Conservation (phyloP, 768 basidiomycete genomes). For the Melanogaster broomeanus region DNA sequence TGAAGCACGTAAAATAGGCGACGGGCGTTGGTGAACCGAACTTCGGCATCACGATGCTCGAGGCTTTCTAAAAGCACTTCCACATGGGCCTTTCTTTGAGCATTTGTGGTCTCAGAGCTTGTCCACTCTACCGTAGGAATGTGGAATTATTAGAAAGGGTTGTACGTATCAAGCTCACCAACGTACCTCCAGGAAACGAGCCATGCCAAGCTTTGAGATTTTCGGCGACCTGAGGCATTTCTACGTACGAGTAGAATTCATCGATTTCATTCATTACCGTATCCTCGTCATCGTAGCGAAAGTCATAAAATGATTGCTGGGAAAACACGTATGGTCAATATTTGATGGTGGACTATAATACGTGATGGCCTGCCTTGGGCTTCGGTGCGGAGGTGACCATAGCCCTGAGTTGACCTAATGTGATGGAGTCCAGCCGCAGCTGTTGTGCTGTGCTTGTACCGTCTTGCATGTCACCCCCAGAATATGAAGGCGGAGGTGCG, state of each 20-base stretch:
- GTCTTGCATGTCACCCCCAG: conserved; percentile 33
- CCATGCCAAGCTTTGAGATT: conserved; percentile 88
- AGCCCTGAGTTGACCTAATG: conserved; percentile 76
- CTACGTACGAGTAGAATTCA: conserved; percentile 97
- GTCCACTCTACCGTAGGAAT: conserved; percentile 69
- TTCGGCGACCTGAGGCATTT: conserved; percentile 88
- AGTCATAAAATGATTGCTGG: conserved; percentile 88
- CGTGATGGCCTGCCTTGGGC: conserved; percentile 58
- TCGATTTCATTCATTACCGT: conserved; percentile 95
- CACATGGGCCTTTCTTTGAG: conserved; percentile 70
- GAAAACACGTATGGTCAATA: conserved; percentile 22
- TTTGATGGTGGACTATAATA: conserved; percentile 7
- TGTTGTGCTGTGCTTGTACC: conserved; percentile 32
- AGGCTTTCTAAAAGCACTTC: conserved; percentile 83
- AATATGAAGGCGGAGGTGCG: conserved; percentile 27
- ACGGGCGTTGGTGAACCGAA: conserved; percentile 84
- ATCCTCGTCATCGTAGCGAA: conserved; percentile 94
- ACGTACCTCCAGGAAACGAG: conserved; percentile 74
- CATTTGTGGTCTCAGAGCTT: conserved; percentile 49
- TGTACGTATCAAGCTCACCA: not conserved
- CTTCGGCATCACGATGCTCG: conserved; percentile 82
- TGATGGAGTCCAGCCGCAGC: conserved; percentile 68
- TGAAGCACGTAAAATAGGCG: conserved; percentile 89
- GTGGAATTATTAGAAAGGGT: not conserved
- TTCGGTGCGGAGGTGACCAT: conserved; percentile 70